Base-by-base conservation (phyloP, 2,329 filamentous ascomycete genomes). In the Pyrenophora teres region DNA sequence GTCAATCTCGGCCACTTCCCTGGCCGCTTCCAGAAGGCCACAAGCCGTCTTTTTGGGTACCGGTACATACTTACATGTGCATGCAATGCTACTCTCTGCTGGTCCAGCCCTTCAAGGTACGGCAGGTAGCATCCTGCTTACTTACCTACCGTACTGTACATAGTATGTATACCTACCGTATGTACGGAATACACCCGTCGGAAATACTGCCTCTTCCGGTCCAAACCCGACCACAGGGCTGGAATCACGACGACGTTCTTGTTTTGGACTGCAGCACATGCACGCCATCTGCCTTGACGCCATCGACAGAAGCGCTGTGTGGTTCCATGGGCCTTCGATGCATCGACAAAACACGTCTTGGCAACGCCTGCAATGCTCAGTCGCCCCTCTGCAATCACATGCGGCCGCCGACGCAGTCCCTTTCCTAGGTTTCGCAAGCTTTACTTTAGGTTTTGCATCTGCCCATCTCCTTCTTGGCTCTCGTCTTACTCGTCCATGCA, bases 221-320 rank as follows among this genome's bases (percentile, higher is more conserved):
- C 13, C 19, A 32, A 18, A 46, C 25, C 35, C 30, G 38, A 42
- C 35, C 40, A 40, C 40, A 18, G 30, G 37, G 36, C 37, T 37
- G 23, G 36, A 15, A 40, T 35, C 10, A 31, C 16, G 23, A 12
- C 18, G 40, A 32, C 27, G 40, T 40, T 25, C 27, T 40, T 30
- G 23, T 45, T 45, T 33, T 19, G 50, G 39, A 23, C 50, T 23
- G 44, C 45, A 52, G 40, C 35, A 49, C 39, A 49, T 52, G 45
- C 39, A 43, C 45, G 39, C 9, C 39, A 40, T 43, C 16, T 19
- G 36, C 32, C 44, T 19, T 36, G 16, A 36, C 44, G 37, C 38
- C 18, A 39, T 16, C n/a, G 27, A 31, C 31, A 30, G 15, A 27
- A 46, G 35, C 33, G 32, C 31, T n/a, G 31, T 19, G 8, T 7